Percentiles rank a stretch among this genome's conserved stretches.
Evolutionary conservation across 2,329 filamentous ascomycete species (phyloP).

Genomic region (Epicoccum sorghinum): DNA sequence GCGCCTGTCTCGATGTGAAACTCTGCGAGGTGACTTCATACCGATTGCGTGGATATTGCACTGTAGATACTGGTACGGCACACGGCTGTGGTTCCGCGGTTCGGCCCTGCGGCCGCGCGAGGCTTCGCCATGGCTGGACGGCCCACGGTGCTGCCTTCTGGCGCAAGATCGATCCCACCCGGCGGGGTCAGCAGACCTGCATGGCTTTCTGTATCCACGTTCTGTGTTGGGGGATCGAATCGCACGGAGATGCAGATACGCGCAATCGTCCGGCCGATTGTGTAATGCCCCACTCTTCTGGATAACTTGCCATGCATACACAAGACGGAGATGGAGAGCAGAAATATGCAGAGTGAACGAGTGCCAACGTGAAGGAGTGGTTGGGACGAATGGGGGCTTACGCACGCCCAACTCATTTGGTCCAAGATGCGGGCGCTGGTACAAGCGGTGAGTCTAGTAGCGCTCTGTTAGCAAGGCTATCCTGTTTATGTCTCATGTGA

Average conservation of each 20-base stretch:
- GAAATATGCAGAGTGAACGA: conserved; percentile 1
- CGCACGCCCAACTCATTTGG: conserved; percentile 5
- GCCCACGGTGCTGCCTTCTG: conserved; percentile 1
- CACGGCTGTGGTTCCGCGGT: conserved; percentile 10
- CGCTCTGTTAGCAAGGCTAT: conserved; percentile 13
- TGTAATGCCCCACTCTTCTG: conserved; percentile 1
- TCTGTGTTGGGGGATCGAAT: conserved; percentile 3
- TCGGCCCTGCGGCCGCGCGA: conserved; percentile 13
- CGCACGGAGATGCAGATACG: conserved; percentile 12
- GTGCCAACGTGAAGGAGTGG: conserved; percentile 1
- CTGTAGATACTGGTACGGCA: conserved; percentile 6
- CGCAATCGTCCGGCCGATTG: conserved; percentile 8
- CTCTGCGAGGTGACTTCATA: neutral
- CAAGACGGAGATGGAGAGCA: neutral
- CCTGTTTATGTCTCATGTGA: conserved; percentile 5
- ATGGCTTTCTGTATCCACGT: conserved; percentile 11
- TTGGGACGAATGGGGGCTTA: conserved; percentile 1
- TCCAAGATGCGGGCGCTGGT: conserved; percentile 8
- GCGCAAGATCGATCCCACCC: conserved; percentile 5
- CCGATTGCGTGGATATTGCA: conserved; percentile 2
- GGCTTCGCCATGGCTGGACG: conserved; percentile 13
- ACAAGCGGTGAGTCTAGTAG: conserved; percentile 10
- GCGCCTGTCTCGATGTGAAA: neutral
- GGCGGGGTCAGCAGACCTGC: conserved; percentile 18
- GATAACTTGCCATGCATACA: conserved; percentile 1